Evolutionary conservation across 352 stramenopile species (phyloP), one percentile per base, ranked within the genome.

Genomic region (Globisporangium parvum): DNA sequence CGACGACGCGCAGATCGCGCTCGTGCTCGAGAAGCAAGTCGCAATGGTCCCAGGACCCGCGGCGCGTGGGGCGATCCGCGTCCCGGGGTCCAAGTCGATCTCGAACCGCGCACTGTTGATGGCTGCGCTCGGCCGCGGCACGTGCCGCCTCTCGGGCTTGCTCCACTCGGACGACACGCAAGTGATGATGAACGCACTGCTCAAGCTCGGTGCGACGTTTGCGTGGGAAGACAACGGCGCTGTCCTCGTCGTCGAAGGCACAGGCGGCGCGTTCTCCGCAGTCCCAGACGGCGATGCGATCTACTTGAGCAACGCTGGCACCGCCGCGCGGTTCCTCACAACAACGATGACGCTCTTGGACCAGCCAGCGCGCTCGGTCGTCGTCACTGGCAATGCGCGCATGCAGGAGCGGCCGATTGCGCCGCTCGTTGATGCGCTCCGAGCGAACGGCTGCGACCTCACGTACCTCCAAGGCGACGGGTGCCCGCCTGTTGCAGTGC

Each of bases 41-140:
- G 60, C 69, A 20, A 76, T 91, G 70, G 65, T 86, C 55, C 73
- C 76, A 17, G 75, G 77, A 0, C 28, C 57, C 4, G 57, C 59
- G 17, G 76, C 80, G 14, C 60, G 73, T n/a, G 83, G 83, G 26
- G 59, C 53, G n/a, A 83, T 93, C 53, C 74, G 78, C 21, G 82
- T 99, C 39, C 96, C 97, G 6, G 95, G 96, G 50, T 98, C 92
- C 53, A 99, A 99, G 73, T 98, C 92, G n/a, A 89, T 99, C 46
- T 98, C 91, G 49, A 99, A 99, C 74, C 90, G 96, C 20, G 97
- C 97, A 56, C 71, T 99, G 41, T 77, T 99, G 23, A 83, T 99
- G 59, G 93, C 96, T 0, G 95, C 95, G 18, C 76, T 99, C 14
- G 94, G 85, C 31, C 71, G 90, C 15, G 93, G 92, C 20, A 28